Evolutionary conservation across 2,329 filamentous ascomycete species (phyloP).

Genomic region (Paraconiothyrium sp.): DNA sequence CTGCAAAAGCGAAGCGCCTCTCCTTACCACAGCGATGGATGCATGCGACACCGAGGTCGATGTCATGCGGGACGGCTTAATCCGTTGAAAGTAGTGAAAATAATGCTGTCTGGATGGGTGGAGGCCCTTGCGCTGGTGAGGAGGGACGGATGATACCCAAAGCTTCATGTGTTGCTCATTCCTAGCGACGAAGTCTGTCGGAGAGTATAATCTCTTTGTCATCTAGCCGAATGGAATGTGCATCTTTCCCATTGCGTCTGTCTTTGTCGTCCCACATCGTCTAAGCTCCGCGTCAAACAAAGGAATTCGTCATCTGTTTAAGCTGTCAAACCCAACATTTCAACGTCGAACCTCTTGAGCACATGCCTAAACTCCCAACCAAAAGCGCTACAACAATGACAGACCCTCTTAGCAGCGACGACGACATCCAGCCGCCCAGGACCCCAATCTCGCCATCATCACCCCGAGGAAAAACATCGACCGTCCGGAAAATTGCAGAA

Average conservation of each 20-base stretch:
- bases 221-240: neutral
- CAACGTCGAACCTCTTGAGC: neutral
- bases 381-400: neutral
- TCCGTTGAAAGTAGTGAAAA: neutral
- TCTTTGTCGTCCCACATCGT: neutral
- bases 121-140: neutral
- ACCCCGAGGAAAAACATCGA: neutral
- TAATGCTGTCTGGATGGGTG: neutral
- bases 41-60: constrained; percentile 13
- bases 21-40: constrained; percentile 29
- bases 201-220: neutral
- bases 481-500: neutral
- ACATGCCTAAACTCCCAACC: neutral
- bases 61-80: constrained; percentile 13
- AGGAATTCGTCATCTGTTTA: neutral
- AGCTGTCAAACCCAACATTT: neutral
- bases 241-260: neutral
- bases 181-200: neutral
- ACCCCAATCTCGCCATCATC: neutral
- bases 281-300: neutral
- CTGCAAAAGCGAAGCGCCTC: constrained; percentile 35
- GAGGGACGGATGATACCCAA: neutral
- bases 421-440: neutral
- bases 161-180: neutral
- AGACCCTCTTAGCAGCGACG: neutral